Evolutionary conservation across 78 protist genomes (phyloP).

Genomic region (Tieghemostelium lacteum): DNA sequence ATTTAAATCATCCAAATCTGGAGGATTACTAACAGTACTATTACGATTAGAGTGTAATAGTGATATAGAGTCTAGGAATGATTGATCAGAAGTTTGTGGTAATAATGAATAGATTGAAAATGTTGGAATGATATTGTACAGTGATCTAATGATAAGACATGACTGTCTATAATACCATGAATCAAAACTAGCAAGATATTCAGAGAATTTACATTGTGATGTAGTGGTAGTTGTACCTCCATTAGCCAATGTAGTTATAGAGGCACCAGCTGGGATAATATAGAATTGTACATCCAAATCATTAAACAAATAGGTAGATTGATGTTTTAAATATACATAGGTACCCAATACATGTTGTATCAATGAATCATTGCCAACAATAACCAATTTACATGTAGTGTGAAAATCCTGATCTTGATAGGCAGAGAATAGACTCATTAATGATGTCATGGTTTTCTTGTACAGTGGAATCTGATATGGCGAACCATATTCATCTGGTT

Average conservation of each 20-base stretch:
- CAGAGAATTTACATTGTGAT: constrained; percentile 21
- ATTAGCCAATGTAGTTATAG: too few relatives aligned
- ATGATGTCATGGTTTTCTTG: constrained; percentile 7
- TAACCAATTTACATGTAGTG: constrained; percentile 18
- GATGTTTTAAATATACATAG: constrained; percentile 26
- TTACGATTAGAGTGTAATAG: too few relatives aligned
- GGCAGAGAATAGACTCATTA: constrained; percentile 24
- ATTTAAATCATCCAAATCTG: too few relatives aligned
- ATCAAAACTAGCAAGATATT: constrained; percentile 48
- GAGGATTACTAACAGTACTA: too few relatives aligned
- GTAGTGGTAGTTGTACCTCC: neutral
- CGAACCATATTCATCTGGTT: constrained; percentile 61
- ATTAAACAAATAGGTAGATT: constrained; percentile 41
- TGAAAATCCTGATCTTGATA: constrained; percentile 42
- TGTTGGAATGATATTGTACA: constrained; percentile 58
- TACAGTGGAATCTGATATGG: constrained; percentile 25
- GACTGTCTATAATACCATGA: constrained; percentile 66
- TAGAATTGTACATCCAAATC: constrained; percentile 34
- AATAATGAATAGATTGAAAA: neutral
- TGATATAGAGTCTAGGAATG: too few relatives aligned
- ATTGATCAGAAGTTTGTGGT: too few relatives aligned
- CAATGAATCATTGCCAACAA: constrained; percentile 70
- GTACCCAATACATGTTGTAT: constrained; percentile 60
- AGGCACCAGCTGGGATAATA: constrained; percentile 56
- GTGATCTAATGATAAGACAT: constrained; percentile 9